Evolutionary conservation across 805 yeast species (phyloP), one percentile per base, ranked within the genome.

Genomic region (Pachysolen tannophilus): DNA sequence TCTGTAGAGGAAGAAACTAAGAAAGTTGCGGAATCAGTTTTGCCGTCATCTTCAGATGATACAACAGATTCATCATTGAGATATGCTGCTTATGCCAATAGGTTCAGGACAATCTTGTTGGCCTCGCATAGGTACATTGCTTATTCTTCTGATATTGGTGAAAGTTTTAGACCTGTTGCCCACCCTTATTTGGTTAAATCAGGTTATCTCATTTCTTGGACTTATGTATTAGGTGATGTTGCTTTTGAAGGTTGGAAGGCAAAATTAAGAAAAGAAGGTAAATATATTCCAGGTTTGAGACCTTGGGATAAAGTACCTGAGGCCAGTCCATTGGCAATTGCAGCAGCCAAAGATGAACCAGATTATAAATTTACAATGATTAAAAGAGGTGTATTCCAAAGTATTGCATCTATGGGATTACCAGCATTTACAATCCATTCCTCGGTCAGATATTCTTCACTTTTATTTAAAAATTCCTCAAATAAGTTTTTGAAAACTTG

Each of bases 401-500:
- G 81, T 43, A 65, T 84, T 43, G 94, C 94, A 3, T 76, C 85
- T 30, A 84, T 83, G 92, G 90, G 84, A 11, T 64, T 83, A 28
- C 94, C 94, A 8, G 94, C 94, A 3, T 76, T 82, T 55, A 83
- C 94, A 5, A 83, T 83, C 47, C 94, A 83, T 53, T 67, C 82
- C 2, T 63, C 78, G 5, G 94, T 83, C 27, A 67, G 79, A 44
- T 82, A 82, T 50, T 74, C 86, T 2, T 78, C 84, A 3, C 37
- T 60, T 15, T 57, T 76, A 20, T 74, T 84, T 53, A 77, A 77
- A 53, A 75, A 77, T 51, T 54, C 69, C 34, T 59, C 63, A 31
- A 66, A 63, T 40, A 63, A 65, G 37, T 38, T 58, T 1, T 34
- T 83, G 39, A 72, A 70, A 47, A 63, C 75, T 0, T 82, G 72